phyloP scores from a whole-genome alignment of 2,329 filamentous ascomycete species.

The Huntiella moniliformis region DNA sequence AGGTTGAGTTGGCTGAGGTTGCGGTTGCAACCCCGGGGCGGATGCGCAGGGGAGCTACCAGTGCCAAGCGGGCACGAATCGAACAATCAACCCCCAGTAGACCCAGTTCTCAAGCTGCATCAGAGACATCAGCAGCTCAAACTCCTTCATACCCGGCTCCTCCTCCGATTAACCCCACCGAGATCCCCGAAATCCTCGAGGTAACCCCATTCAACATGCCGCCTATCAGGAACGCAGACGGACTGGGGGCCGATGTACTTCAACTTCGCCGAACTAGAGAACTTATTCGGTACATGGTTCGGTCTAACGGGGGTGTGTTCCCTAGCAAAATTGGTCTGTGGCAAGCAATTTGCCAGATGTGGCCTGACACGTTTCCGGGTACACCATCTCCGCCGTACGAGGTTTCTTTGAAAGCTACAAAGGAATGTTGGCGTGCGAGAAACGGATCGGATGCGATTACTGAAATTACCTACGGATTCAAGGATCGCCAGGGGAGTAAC shows the following conservation, averaged over 20 bases:
- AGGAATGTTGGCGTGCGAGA: conserved; percentile 19
- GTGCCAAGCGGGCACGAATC: background rate
- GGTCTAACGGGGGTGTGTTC: conserved; percentile 27
- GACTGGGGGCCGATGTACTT: conserved; percentile 17
- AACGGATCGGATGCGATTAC: conserved; percentile 15
- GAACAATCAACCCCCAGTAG: background rate
- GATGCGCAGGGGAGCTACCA: background rate
- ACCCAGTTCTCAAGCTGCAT: background rate
- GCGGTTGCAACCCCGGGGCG: background rate
- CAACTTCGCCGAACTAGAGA: conserved; percentile 19
- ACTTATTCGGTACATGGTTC: conserved; percentile 24
- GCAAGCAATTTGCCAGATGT: conserved; percentile 27
- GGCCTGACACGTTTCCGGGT: conserved; percentile 15
- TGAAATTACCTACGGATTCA: conserved; percentile 28
- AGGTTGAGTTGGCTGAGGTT: background rate
- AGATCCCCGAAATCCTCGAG: background rate
- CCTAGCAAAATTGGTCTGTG: conserved; percentile 32
- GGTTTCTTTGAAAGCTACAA: conserved; percentile 22
- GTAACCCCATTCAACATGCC: conserved; percentile 9
- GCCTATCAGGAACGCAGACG: conserved; percentile 15
- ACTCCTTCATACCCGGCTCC: too few species aligned
- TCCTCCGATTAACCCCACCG: conserved; percentile 1
- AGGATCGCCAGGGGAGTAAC: conserved; percentile 23
- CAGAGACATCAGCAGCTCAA: background rate
- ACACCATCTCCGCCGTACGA: conserved; percentile 19